Evolutionary conservation across 257 asterid genomes (phyloP), one percentile per base, ranked within the genome.

Genomic region (Scutellaria baicalensis): DNA sequence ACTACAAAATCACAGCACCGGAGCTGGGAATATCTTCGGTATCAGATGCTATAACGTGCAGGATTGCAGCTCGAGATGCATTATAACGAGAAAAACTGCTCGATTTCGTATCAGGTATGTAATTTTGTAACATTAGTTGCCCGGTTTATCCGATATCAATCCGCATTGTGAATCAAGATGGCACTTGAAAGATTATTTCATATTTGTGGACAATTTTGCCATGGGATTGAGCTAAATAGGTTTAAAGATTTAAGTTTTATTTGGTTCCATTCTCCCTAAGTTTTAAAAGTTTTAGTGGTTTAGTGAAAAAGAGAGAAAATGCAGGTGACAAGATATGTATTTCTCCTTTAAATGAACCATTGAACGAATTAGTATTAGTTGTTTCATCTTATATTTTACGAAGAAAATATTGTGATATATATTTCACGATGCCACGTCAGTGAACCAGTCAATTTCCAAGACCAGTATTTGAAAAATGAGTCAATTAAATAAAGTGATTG

Each of bases 31-130:
- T 90, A 76, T 93, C 98, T 49, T 83, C 98, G 12, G 77, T 93
- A 56, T 62, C 89, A 10, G 98, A 91, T 76, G 96, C 97, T 50
- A 87, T 86, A 70, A 64, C 82, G 12, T 86, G 97, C 83, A 83
- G 97, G 77, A 87, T 93, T 71, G 96, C 96, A 52, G 88, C 92
- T 38, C 84, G 97, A 52, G 96, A 91, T 80, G 96, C 95, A 18
- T 67, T 89, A 75, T 93, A 69, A 87, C 78, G 72, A 50, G 33
- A 17, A 68, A 66, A 54, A 13, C 12, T 36, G 43, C 42, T 13
- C 36, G 33, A 56, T 59, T 39, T 16, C 14, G 8, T 17, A 9
- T 69, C 21, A 44, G 60, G 35, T 45, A 36, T 71, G 62, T 68
- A 55, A 50, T 66, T 8, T 56, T 64, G 60, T 73, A 38, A 27